Evolutionary conservation across 179 eudicot species (phyloP).

Genomic region (Pouteria campechiana): DNA sequence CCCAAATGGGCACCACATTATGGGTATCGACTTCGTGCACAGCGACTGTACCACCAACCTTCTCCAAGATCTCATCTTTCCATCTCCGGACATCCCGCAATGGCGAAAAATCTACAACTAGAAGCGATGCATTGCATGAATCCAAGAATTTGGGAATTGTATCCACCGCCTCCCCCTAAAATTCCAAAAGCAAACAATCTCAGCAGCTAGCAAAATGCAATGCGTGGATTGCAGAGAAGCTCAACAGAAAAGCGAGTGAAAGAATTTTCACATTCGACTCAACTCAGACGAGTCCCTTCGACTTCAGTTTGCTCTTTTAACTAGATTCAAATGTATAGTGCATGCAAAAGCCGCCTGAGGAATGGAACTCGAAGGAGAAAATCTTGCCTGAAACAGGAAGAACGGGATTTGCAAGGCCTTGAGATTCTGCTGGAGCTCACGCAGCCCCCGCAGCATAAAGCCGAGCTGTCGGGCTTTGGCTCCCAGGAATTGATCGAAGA

Average conservation of each 20-base stretch:
- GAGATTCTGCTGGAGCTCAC: conserved; percentile 29
- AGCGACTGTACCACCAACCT: conserved; percentile 49
- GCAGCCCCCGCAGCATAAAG: conserved; percentile 75
- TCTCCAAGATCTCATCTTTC: conserved; percentile 70
- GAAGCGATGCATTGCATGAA: conserved; percentile 79
- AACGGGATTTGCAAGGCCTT: conserved; percentile 50
- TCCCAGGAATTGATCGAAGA: conserved; percentile 78
- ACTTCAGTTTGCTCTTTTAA: too few species aligned
- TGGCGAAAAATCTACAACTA: conserved; percentile 88
- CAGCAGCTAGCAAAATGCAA: neutral
- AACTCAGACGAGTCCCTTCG: too few species aligned
- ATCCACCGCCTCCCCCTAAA: conserved; percentile 84
- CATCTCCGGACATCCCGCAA: conserved; percentile 58
- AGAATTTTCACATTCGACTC: too few species aligned
- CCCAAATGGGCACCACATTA: conserved; percentile 91
- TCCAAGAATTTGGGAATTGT: conserved; percentile 68
- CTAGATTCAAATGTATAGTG: too few species aligned
- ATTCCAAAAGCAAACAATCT: conserved; percentile 2
- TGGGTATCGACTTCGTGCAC: conserved; percentile 98
- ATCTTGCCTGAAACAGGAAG: conserved; percentile 56
- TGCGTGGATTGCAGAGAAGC: neutral
- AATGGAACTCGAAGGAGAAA: neutral
- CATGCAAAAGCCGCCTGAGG: too few species aligned
- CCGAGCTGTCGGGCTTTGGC: conserved; percentile 85
- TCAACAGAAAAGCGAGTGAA: too few species aligned